Base-by-base conservation (phyloP, 805 yeast genomes). In the Ogataea trehaloabstinens region DNA sequence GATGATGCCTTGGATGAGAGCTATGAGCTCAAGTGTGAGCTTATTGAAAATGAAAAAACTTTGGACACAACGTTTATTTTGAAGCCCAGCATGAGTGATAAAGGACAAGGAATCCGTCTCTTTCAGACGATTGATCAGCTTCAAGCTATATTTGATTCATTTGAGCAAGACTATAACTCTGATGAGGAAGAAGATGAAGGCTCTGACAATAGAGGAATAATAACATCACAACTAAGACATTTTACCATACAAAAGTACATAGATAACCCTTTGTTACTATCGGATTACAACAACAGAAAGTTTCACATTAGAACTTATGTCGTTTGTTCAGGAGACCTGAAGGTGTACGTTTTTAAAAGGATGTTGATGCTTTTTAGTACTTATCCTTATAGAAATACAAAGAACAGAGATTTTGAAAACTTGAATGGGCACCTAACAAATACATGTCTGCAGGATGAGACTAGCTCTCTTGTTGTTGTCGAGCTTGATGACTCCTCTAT, bases 61-160 rank as follows among this genome's bases (percentile, higher is more conserved):
- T 35, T 38, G 12, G 18, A 35, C 6, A 78, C 74, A 48, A 76
- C 82, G 33, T 91, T 95, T 90, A 93, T 93, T 27, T 70, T 93
- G 58, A 93, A 93, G 58, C 99, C 99, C 12, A 81, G 95, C 47
- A 89, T 93, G 96, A 85, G 95, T 54, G 99, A 93, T 57, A 82
- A 91, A 57, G 99, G 96, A 8, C 96, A 93, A 58, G 99, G 99
- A 0, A 91, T 93, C 35, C 67, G 96, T 28, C 63, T 93, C 0
- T 93, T 93, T 66, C 72, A 71, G 38, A 80, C 89, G 0, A 70
- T 87, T 24, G 86, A 80, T 6, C 93, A 89, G 52, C 67, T 93
- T 35, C 96, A 90, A 60, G 73, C 63, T 3, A 81, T 91, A 4
- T 91, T 93, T 60, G 85, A 93, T 52, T 78, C 83, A 3, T 89